Conservation (phyloP, 441 rosid species). For the Syzygium malaccense region DNA sequence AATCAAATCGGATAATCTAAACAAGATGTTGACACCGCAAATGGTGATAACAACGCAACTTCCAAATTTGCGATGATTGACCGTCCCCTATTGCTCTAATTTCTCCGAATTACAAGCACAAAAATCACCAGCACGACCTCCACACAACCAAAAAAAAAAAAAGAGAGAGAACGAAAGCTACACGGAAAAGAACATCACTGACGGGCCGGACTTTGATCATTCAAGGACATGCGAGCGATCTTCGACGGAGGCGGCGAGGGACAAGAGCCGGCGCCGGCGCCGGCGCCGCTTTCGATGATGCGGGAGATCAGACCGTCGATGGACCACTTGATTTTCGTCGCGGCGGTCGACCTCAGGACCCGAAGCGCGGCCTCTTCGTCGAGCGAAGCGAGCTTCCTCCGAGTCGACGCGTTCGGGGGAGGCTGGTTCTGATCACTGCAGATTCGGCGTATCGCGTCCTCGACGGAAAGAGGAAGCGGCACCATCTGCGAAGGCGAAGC, state of each 20-base stretch:
- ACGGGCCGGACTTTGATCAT: not conserved
- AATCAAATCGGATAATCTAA: not conserved
- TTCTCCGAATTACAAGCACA: not conserved
- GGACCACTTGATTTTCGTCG: not conserved
- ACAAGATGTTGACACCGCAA: not conserved
- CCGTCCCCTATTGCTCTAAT: not conserved
- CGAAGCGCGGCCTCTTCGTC: constrained; percentile 34
- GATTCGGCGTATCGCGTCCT: constrained; percentile 24
- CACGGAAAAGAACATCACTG: not conserved
- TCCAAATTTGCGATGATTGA: not conserved
- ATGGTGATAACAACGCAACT: not conserved
- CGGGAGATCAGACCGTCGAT: constrained; percentile 16
- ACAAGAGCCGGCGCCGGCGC: not conserved
- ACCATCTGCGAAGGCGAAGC: not conserved
- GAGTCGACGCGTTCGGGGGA: constrained; percentile 12
- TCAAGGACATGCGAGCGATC: not conserved
- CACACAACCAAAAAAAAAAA: not conserved
- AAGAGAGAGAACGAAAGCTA: not conserved
- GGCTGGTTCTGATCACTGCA: constrained; percentile 20
- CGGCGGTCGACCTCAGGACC: constrained; percentile 13
- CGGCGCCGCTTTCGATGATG: not conserved
- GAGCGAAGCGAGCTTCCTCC: constrained; percentile 19
- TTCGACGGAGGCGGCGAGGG: constrained; percentile 7
- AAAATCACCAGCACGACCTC: not conserved
- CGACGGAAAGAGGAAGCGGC: constrained; percentile 32